Evolutionary conservation across 2,329 filamentous ascomycete genomes (phyloP).

Genomic region (Chrysoporthe deuterocubensis): DNA sequence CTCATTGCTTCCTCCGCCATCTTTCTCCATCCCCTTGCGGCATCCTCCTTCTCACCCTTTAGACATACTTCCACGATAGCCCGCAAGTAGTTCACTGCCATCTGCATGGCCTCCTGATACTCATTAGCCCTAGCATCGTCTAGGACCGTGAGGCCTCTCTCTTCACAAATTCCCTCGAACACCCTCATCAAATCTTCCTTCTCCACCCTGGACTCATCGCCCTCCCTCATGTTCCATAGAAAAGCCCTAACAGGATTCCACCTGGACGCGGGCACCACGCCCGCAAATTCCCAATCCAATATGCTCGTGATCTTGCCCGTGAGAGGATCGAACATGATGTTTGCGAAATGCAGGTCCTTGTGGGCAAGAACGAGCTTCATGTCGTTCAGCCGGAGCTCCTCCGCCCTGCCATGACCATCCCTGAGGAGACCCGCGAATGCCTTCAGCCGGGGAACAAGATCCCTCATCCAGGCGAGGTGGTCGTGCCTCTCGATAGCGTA

Average conservation of each 20-base stretch:
- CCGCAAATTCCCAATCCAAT: conserved; percentile 45
- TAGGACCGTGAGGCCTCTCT: conserved; percentile 30
- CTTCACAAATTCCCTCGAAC: conserved; percentile 34
- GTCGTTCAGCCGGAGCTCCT: conserved; percentile 30
- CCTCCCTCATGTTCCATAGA: conserved; percentile 38
- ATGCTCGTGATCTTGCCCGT: conserved; percentile 38
- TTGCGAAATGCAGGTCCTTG: conserved; percentile 44
- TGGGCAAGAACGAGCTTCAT: conserved; percentile 38
- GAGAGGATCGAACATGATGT: conserved; percentile 39
- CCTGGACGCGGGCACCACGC: conserved; percentile 39
- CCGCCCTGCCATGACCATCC: not conserved
- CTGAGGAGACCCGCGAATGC: conserved; percentile 31
- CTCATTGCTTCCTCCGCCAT: conserved; percentile 25
- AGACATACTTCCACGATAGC: conserved; percentile 39
- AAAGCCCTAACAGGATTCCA: conserved; percentile 44
- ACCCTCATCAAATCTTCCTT: conserved; percentile 33
- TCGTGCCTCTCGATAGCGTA: conserved; percentile 35
- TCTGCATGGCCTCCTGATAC: conserved; percentile 36
- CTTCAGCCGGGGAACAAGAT: conserved; percentile 36
- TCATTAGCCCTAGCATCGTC: conserved; percentile 25
- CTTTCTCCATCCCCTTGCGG: conserved; percentile 30
- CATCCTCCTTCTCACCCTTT: conserved; percentile 30
- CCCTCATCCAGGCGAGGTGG: conserved; percentile 34
- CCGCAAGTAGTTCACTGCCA: conserved; percentile 35
- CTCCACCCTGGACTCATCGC: conserved; percentile 31